These are phyloP conservation scores for Leccinellum rugosiceps DNA, from an alignment of 768 basidiomycete species.

Conservation along the genomic window DNA sequence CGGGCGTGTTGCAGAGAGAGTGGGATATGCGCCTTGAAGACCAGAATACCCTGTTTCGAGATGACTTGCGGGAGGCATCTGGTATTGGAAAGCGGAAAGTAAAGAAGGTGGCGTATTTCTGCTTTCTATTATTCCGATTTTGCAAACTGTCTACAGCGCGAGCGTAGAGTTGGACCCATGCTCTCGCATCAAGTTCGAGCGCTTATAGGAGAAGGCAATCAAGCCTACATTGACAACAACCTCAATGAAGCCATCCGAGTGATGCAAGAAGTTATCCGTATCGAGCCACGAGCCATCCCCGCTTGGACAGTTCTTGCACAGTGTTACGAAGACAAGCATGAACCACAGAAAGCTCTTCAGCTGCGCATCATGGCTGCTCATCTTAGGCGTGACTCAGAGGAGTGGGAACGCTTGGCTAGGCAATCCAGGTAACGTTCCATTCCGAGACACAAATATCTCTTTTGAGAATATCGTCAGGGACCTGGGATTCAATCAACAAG, in stretches of 20 bases:
- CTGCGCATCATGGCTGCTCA: slow-evolving; percentile 86
- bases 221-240: slow-evolving; percentile 75
- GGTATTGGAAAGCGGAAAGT: slow-evolving; percentile 57
- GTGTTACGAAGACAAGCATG: slow-evolving; percentile 14
- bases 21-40: slow-evolving; percentile 77
- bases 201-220: slow-evolving; percentile 77
- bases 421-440: slow-evolving; percentile 61
- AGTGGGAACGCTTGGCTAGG: slow-evolving; percentile 79
- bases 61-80: slow-evolving; percentile 71
- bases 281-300: slow-evolving; percentile 78
- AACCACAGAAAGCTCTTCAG: slow-evolving; percentile 17
- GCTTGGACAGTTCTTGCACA: slow-evolving; percentile 82
- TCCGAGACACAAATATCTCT: slow-evolving; percentile 49
- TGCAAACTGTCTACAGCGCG: slow-evolving; percentile 3
- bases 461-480: slow-evolving; percentile 53
- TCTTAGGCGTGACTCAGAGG: slow-evolving; percentile 76
- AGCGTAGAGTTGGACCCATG: slow-evolving; percentile 11
- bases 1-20: slow-evolving; percentile 49
- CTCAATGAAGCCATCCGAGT: slow-evolving; percentile 66
- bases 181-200: slow-evolving; percentile 18
- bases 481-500: slow-evolving; percentile 75
- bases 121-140: not conserved
- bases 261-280: slow-evolving; percentile 90
- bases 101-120: slow-evolving; percentile 38
- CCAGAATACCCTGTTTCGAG: slow-evolving; percentile 63